Evolutionary conservation across 169 alveolate species (phyloP).

Genomic region (Babesia gibsoni): DNA sequence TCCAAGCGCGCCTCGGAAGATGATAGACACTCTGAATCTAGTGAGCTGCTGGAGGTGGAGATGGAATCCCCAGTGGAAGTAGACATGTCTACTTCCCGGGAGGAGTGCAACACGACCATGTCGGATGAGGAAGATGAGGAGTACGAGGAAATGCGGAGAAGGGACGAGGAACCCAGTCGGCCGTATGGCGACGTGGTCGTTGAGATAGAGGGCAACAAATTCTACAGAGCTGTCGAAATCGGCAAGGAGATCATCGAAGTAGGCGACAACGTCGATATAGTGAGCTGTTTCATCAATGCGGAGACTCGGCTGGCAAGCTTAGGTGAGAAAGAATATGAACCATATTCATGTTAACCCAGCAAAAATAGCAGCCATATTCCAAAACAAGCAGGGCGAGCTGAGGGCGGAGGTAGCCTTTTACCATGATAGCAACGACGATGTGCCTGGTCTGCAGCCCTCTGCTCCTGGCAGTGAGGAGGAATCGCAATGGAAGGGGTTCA

Average conservation of each 20-base stretch:
- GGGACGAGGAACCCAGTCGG: neutral
- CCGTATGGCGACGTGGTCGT: constrained; percentile 47
- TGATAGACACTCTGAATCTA: too few species aligned
- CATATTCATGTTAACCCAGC: neutral
- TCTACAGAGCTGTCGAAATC: constrained; percentile 27
- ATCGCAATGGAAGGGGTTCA: constrained; percentile 53
- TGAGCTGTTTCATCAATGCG: neutral
- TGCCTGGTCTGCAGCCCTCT: constrained; percentile 8
- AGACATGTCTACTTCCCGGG: neutral
- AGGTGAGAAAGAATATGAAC: constrained; percentile 7
- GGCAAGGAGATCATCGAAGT: constrained; percentile 41
- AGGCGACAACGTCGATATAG: constrained; percentile 58
- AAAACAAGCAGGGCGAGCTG: constrained; percentile 30
- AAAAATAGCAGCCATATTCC: constrained; percentile 60
- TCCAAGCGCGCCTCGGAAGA: too few species aligned
- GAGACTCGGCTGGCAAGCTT: constrained; percentile 26
- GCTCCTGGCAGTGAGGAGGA: neutral
- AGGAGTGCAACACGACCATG: neutral
- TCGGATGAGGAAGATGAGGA: neutral
- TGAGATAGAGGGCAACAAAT: constrained; percentile 55
- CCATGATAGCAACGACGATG: constrained; percentile 48
- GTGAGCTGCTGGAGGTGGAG: too few species aligned
- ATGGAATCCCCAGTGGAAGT: neutral
- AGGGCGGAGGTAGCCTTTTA: constrained; percentile 58
- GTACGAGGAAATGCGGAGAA: neutral